These are phyloP conservation scores for Opeltia flavorubescens DNA, from an alignment of 495 filamentous ascomycete species.

Conservation along the genomic window DNA sequence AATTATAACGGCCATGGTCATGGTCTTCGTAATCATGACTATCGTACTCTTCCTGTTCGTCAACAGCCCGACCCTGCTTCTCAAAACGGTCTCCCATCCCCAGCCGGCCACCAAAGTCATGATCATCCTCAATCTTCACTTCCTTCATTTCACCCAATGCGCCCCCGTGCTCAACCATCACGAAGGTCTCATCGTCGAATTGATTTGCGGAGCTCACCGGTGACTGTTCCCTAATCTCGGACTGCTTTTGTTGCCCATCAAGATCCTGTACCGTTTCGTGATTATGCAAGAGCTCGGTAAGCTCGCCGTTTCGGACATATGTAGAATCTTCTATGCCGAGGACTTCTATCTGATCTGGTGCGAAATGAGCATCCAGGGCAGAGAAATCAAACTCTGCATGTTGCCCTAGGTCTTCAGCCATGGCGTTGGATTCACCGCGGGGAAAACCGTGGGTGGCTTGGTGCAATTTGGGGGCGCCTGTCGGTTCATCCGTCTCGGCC, in stretches of 20 bases:
- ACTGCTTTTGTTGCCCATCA: background rate
- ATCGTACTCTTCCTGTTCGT: background rate
- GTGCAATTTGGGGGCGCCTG: background rate
- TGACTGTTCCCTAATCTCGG: too few species aligned
- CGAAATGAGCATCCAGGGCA: background rate
- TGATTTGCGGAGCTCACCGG: background rate
- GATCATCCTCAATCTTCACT: background rate
- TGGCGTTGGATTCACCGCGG: background rate
- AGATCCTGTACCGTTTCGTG: background rate
- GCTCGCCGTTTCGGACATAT: too few species aligned
- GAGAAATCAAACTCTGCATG: background rate
- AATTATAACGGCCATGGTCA: background rate
- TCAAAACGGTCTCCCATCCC: too few species aligned
- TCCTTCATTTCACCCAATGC: background rate
- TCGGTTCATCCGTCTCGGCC: background rate
- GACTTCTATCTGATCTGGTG: background rate
- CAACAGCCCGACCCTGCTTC: too few species aligned
- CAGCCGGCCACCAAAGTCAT: background rate
- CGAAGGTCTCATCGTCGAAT: background rate
- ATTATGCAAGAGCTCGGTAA: background rate
- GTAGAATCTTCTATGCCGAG: background rate
- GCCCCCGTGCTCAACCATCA: background rate
- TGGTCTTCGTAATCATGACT: background rate
- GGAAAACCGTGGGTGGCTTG: background rate
- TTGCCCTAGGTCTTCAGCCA: background rate